Evolutionary conservation across 805 yeast genomes (phyloP).

Genomic region (Starmerella bacillaris): DNA sequence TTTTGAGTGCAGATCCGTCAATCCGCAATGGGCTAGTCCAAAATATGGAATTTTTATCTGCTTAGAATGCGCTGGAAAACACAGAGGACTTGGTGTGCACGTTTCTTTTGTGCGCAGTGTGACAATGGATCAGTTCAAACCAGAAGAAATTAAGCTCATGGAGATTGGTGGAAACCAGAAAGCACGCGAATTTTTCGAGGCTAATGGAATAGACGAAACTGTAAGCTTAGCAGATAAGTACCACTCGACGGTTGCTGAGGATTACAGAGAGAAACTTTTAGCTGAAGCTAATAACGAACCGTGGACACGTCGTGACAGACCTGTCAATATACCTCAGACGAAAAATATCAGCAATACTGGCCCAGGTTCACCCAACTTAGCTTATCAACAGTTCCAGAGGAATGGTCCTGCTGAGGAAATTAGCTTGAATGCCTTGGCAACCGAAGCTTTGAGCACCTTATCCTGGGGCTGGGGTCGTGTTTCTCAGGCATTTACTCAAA

Average conservation of each 20-base stretch:
- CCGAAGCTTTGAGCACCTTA: constrained; percentile 80
- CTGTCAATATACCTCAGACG: constrained; percentile 17
- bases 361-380: no score
- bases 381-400: constrained; percentile 12
- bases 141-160: constrained; percentile 78
- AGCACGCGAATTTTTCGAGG: constrained; percentile 47
- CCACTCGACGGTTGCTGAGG: constrained; percentile 83
- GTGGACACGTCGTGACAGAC: constrained; percentile 36
- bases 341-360: not conserved
- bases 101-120: constrained; percentile 90
- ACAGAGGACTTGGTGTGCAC: constrained; percentile 85
- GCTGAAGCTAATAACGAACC: constrained; percentile 56
- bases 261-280: constrained; percentile 67
- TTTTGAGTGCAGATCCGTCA: constrained; percentile 85
- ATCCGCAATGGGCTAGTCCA: constrained; percentile 99
- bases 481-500: constrained; percentile 66
- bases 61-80: constrained; percentile 93
- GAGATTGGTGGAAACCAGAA: constrained; percentile 82
- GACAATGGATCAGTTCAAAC: constrained; percentile 96
- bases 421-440: constrained; percentile 30
- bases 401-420: constrained; percentile 4
- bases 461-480: constrained; percentile 89
- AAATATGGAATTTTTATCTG: constrained; percentile 95
- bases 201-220: constrained; percentile 49
- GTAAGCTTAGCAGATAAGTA: constrained; percentile 59